Evolutionary conservation across 2,329 filamentous ascomycete genomes (phyloP), one percentile per base, ranked within the genome.

Genomic region (Pseudocercospora macadamiae): DNA sequence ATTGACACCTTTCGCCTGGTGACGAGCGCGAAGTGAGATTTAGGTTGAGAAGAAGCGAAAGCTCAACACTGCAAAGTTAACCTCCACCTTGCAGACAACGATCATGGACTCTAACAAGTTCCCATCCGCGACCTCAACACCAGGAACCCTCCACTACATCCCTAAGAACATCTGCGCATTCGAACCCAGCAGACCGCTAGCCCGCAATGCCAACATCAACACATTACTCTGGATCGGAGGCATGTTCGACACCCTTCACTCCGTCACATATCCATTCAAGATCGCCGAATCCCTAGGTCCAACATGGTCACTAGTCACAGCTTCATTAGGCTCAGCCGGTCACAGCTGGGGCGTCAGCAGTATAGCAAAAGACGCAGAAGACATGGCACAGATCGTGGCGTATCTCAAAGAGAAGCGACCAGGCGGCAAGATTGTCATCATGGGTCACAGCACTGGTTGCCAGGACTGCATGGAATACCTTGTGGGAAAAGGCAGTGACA

Each of bases 151-250:
- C 23, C 79, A 81, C 68, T 70, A 67, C 60, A 76, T 80, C 64
- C 71, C 73, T 8, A 68, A 69, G n/a, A 68, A 69, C 23, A 71
- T 79, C 59, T 66, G 74, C 57, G 79, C 78, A 28, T 81, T 81
- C 67, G 79, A 81, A 61, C 76, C 79, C 57, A 59, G 60, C 39
- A 67, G 71, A 28, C 62, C 69, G 4, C 64, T 69, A 44, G 37
- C 28, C 48, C 65, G 21, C 47, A 34, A 39, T 21, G 28, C 57
- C 18, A 71, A 73, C 57, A 76, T 71, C 51, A 85, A 90, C 73
- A 86, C 85, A 2, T 73, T 91, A 54, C 73, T 91, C 60, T 89
- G 89, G 75, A 81, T 91, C 62, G 88, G 87, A 61, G 89, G 89
- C 32, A 82, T 92, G 14, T 82, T 82, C 34, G 89, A 91, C 72